phyloP scores from a whole-genome alignment of 306 rosid species.

The Quercus cerris region DNA sequence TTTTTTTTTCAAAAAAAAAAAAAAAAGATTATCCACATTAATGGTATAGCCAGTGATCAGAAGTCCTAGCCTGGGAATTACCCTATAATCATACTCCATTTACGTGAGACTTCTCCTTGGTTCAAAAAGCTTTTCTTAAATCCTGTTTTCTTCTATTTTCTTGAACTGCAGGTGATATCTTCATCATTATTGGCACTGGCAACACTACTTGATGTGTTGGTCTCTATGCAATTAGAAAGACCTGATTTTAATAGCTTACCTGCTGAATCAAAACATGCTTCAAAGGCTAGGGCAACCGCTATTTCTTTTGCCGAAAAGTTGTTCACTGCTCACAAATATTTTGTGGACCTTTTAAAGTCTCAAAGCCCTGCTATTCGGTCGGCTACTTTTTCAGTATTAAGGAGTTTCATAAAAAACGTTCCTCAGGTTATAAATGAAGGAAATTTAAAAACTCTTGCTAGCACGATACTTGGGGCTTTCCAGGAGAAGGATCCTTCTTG shows the following conservation, averaged over 20 bases:
- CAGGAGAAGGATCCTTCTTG: slow-evolving; percentile 83
- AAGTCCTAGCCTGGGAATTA: neutral
- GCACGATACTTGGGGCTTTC: slow-evolving; percentile 78
- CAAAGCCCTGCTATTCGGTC: slow-evolving; percentile 70
- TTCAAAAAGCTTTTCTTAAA: neutral
- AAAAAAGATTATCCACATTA: too few species aligned
- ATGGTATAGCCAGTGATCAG: neutral
- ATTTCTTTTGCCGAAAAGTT: slow-evolving; percentile 76
- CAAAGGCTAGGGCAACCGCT: slow-evolving; percentile 71
- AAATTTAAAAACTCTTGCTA: slow-evolving; percentile 65
- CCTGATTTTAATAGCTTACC: slow-evolving; percentile 50
- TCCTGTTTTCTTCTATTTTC: slow-evolving; percentile 21
- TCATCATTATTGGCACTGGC: slow-evolving; percentile 88
- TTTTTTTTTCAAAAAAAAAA: neutral
- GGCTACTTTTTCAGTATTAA: slow-evolving; percentile 71
- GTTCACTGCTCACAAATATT: slow-evolving; percentile 62
- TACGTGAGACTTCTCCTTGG: neutral
- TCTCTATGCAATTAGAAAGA: slow-evolving; percentile 45
- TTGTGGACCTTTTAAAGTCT: slow-evolving; percentile 70
- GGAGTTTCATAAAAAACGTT: slow-evolving; percentile 70
- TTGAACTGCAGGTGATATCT: slow-evolving; percentile 68
- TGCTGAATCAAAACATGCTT: slow-evolving; percentile 68
- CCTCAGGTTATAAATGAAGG: slow-evolving; percentile 73
- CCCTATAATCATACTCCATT: neutral
- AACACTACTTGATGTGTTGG: slow-evolving; percentile 82